These are phyloP conservation scores for Acacia melanoxylon DNA, from an alignment of 306 rosid genomes.

Conservation along the genomic window DNA sequence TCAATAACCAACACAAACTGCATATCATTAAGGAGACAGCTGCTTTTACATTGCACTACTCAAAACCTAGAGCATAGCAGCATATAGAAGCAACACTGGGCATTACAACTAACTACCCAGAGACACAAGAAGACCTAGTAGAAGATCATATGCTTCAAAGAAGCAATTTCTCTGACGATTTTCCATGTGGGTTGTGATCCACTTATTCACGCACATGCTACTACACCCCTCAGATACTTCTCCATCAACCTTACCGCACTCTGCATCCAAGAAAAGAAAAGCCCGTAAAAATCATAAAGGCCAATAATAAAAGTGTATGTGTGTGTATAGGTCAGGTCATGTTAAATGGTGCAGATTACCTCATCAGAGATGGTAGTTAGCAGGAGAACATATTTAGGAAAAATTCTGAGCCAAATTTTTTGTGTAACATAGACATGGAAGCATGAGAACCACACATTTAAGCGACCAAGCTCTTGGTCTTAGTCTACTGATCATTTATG, in stretches of 20 bases:
- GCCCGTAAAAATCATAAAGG: neutral
- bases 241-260: conserved; percentile 38
- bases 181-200: conserved; percentile 4
- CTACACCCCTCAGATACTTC: neutral
- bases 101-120: neutral
- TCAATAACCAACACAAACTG: neutral
- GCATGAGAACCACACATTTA: neutral
- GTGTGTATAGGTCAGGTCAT: no score
- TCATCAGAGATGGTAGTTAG: neutral
- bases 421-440: neutral
- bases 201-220: conserved; percentile 21
- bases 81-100: neutral
- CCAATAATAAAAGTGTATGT: neutral
- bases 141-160: conserved; percentile 7
- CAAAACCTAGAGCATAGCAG: neutral
- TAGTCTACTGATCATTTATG: neutral
- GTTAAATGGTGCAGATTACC: neutral
- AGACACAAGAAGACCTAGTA: neutral
- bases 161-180: conserved; percentile 1
- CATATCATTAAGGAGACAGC: conserved; percentile 11
- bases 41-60: conserved; percentile 14
- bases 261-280: conserved; percentile 28
- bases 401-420: neutral
- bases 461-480: neutral
- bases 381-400: no score